Evolutionary conservation across 345 rosid genomes (phyloP).

Genomic region (Eucalyptus sp.): DNA sequence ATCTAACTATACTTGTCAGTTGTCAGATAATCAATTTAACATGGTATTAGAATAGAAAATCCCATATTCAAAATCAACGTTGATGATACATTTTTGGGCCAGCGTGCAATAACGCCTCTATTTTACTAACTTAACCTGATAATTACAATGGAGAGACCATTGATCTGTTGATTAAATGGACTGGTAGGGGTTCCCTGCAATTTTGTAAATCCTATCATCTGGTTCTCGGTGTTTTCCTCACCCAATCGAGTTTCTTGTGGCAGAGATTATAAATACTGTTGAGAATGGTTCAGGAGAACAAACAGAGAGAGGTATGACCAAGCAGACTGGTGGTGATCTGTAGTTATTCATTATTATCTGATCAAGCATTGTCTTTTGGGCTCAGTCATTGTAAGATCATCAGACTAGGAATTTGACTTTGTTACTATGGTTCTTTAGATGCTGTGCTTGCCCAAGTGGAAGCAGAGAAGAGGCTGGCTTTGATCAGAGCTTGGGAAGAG

Average conservation of each 20-base stretch:
- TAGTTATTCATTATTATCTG: background rate
- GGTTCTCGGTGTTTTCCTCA: background rate
- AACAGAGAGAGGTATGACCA: background rate
- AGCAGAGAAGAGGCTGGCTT: conserved; percentile 45
- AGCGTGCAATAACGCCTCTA: background rate
- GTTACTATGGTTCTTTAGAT: conserved; percentile 8
- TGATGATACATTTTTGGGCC: background rate
- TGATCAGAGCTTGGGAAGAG: conserved; percentile 75
- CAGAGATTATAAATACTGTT: conserved; percentile 3
- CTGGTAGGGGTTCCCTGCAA: background rate
- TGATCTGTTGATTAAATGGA: background rate
- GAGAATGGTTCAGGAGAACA: background rate
- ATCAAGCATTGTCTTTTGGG: background rate
- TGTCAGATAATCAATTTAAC: background rate
- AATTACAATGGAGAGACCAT: background rate
- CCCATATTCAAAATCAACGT: background rate
- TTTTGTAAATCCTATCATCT: background rate
- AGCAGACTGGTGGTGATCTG: background rate
- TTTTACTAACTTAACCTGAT: background rate
- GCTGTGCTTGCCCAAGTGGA: conserved; percentile 28
- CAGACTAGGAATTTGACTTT: background rate
- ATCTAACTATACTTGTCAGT: background rate
- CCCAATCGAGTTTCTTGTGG: background rate
- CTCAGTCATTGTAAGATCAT: background rate
- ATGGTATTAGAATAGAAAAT: background rate